A percentile compares a stretch with the other conserved stretches of the same genome.
phyloP scores from a whole-genome alignment of 129 eudicot species.

The Daucus carota region DH1_v3.0 NC_030382.2:41944001-41944500 shows the following conservation, averaged over 20 bases:
- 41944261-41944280: constrained; percentile 16
- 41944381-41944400: constrained; percentile 57
- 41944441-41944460: constrained; percentile 86
- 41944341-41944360: constrained; percentile 30
- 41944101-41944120: constrained; percentile 17
- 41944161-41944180: constrained; percentile 1
- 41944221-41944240: constrained; percentile 14
- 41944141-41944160: not conserved
- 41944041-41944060: not conserved
- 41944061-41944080: constrained; percentile 49
- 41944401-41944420: constrained; percentile 80
- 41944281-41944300: constrained; percentile 29
- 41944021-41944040: not conserved
- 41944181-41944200: constrained; percentile 12
- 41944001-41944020: not conserved
- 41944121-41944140: constrained; percentile 12
- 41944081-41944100: constrained; percentile 16
- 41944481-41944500: constrained; percentile 74
- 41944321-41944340: constrained; percentile 28
- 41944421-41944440: constrained; percentile 93
- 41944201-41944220: constrained; percentile 11
- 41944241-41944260: constrained; percentile 34
- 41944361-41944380: constrained; percentile 32
- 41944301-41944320: constrained; percentile 17
- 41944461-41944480: constrained; percentile 88